Evolutionary conservation across 2,329 filamentous ascomycete species (phyloP).

Genomic region (Diaporthe destruens): DNA sequence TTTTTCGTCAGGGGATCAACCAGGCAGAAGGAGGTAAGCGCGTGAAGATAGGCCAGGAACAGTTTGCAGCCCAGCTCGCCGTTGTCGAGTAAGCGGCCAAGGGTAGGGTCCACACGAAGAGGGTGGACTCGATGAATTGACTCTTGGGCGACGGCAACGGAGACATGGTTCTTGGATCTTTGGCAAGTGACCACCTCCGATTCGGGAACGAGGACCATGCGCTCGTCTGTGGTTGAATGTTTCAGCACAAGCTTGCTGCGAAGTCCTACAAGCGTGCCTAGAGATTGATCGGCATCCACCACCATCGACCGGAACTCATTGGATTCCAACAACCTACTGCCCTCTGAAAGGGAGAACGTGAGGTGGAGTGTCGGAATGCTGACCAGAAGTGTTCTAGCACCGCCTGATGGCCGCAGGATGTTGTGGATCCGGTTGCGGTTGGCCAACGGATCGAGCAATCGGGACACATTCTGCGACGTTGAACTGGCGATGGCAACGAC

Average conservation of each 20-base stretch:
- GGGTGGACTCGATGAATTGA: slow-evolving; percentile 49
- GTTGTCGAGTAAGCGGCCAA: slow-evolving; percentile 65
- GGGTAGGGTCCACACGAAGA: slow-evolving; percentile 61
- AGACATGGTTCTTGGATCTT: slow-evolving; percentile 47
- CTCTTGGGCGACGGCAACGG: slow-evolving; percentile 51
- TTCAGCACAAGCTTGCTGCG: slow-evolving; percentile 61
- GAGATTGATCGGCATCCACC: slow-evolving; percentile 59
- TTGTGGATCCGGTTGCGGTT: slow-evolving; percentile 51
- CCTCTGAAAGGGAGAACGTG: slow-evolving; percentile 56
- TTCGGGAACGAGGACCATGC: slow-evolving; percentile 55
- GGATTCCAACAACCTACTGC: slow-evolving; percentile 52
- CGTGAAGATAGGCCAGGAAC: slow-evolving; percentile 64
- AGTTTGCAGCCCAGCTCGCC: slow-evolving; percentile 65
- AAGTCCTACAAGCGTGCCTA: slow-evolving; percentile 64
- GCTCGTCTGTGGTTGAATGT: slow-evolving; percentile 43
- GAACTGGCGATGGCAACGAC: slow-evolving; percentile 53
- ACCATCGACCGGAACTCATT: slow-evolving; percentile 63
- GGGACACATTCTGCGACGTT: slow-evolving; percentile 50
- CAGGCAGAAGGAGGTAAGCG: slow-evolving; percentile 64
- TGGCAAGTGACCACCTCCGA: slow-evolving; percentile 48
- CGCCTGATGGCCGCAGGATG: slow-evolving; percentile 42
- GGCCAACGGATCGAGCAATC: slow-evolving; percentile 55
- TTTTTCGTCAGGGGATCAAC: slow-evolving; percentile 60
- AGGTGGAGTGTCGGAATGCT: slow-evolving; percentile 62
- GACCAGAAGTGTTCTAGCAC: slow-evolving; percentile 49